Conservation (phyloP, 768 basidiomycete genomes). For the Kwoniella botswanensis region DNA sequence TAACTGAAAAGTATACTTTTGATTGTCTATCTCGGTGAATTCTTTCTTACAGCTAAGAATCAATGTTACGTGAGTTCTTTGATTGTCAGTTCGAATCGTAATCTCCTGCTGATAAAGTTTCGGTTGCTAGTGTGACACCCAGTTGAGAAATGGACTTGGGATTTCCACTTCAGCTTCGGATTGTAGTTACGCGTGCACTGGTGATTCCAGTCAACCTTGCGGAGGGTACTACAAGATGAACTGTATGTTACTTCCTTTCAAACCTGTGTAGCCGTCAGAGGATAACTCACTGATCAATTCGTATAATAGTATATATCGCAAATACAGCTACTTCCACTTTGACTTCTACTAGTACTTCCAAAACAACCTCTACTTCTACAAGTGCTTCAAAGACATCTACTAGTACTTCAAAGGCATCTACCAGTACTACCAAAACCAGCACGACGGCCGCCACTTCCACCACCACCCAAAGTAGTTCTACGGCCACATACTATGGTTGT, state of each 20-base stretch:
- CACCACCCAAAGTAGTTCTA: neutral
- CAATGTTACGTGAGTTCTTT: conserved; percentile 38
- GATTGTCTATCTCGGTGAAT: conserved; percentile 4
- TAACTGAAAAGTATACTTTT: neutral
- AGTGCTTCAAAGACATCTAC: conserved; percentile 12
- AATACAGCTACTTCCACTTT: neutral
- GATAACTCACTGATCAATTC: neutral
- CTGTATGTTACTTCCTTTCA: conserved; percentile 8
- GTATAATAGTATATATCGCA: neutral
- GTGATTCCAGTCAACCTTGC: conserved; percentile 27
- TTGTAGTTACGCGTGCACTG: conserved; percentile 24
- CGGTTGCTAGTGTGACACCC: conserved; percentile 31
- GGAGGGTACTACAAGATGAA: conserved; percentile 25
- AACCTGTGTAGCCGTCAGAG: neutral
- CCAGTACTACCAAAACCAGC: neutral
- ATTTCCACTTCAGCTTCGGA: conserved; percentile 4
- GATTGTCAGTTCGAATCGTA: neutral
- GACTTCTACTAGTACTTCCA: neutral
- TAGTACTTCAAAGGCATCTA: neutral
- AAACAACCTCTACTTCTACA: conserved; percentile 5
- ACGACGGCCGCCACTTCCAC: conserved; percentile 8
- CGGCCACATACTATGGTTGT: conserved; percentile 21
- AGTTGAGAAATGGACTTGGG: conserved; percentile 18
- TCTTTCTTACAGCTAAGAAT: conserved; percentile 19
- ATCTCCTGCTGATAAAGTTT: neutral